Conservation (phyloP, 495 filamentous ascomycete genomes). For the Talaromyces borbonicus region DNA sequence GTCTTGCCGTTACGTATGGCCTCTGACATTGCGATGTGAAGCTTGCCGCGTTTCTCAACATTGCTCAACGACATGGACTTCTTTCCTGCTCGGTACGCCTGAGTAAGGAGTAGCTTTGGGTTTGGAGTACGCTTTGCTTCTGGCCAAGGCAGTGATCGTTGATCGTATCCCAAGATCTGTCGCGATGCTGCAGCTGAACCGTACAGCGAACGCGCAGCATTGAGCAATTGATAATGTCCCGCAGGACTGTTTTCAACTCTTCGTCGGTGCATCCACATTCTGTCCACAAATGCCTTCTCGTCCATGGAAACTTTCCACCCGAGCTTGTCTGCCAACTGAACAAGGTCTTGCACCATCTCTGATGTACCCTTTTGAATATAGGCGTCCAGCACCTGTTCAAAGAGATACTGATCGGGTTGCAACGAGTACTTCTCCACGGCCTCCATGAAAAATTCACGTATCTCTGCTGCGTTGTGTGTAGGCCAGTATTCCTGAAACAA, state of each 20-base stretch:
- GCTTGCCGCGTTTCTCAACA: slow-evolving; percentile 23
- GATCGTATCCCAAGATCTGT: slow-evolving; percentile 28
- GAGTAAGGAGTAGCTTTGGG: slow-evolving; percentile 10
- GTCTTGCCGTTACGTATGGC: slow-evolving; percentile 29
- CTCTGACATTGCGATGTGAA: slow-evolving; percentile 29
- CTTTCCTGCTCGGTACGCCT: slow-evolving; percentile 21
- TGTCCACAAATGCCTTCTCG: slow-evolving; percentile 18
- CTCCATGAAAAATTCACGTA: slow-evolving; percentile 24
- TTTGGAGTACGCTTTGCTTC: slow-evolving; percentile 16
- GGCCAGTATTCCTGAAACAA: slow-evolving; percentile 38
- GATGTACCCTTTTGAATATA: slow-evolving; percentile 28
- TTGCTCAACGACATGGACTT: slow-evolving; percentile 18
- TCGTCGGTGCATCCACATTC: slow-evolving; percentile 20
- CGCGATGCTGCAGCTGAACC: slow-evolving; percentile 23
- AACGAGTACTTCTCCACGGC: slow-evolving; percentile 28
- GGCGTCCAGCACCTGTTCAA: slow-evolving; percentile 33
- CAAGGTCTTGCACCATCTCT: slow-evolving; percentile 20
- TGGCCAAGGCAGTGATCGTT: slow-evolving; percentile 16
- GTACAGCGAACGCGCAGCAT: slow-evolving; percentile 27
- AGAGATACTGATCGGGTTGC: slow-evolving; percentile 29
- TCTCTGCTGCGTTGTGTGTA: slow-evolving; percentile 22
- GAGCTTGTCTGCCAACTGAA: slow-evolving; percentile 17
- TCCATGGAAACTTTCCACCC: slow-evolving; percentile 25
- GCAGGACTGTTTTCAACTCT: slow-evolving; percentile 26
- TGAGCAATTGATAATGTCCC: slow-evolving; percentile 36